Evolutionary conservation across 2,329 filamentous ascomycete genomes (phyloP).

Genomic region (Zopfia rhizophila): DNA sequence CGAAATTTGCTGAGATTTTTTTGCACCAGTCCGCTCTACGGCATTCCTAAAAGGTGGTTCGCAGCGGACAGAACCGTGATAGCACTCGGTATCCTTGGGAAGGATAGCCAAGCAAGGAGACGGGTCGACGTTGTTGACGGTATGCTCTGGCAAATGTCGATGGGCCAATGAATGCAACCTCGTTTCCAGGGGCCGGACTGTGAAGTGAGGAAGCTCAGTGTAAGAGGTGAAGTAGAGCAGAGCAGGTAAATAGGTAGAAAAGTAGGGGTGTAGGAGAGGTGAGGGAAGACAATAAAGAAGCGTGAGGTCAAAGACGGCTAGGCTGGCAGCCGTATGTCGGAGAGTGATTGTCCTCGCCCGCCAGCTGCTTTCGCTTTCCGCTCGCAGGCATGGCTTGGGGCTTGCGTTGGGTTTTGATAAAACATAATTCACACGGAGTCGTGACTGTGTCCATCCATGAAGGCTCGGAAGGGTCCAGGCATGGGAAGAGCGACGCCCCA

Average conservation of each 20-base stretch:
- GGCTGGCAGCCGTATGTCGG: constrained; percentile 7
- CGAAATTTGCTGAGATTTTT: constrained; percentile 16
- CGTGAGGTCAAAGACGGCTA: constrained; percentile 19
- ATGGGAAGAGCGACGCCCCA: constrained; percentile 40
- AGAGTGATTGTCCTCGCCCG: constrained; percentile 36
- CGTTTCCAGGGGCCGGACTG: constrained; percentile 29
- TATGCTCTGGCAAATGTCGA: constrained; percentile 40
- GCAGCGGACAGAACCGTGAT: constrained; percentile 13
- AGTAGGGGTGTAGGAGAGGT: constrained; percentile 5
- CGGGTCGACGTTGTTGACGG: constrained; percentile 36
- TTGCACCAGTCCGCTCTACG: constrained; percentile 28
- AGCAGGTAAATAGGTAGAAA: constrained; percentile 25
- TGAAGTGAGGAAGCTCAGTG: constrained; percentile 17
- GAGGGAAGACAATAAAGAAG: constrained; percentile 11
- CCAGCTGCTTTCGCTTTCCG: constrained; percentile 36
- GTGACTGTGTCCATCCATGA: constrained; percentile 26
- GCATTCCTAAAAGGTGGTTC: constrained; percentile 28
- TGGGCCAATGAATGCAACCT: constrained; percentile 42
- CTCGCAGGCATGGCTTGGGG: constrained; percentile 48
- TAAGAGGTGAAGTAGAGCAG: constrained; percentile 7
- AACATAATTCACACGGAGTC: constrained; percentile 50
- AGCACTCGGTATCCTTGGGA: constrained; percentile 12
- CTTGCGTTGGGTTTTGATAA: constrained; percentile 53
- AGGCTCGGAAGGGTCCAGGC: constrained; percentile 50
- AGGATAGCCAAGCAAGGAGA: constrained; percentile 48